These are phyloP conservation scores for Gonium pectorale DNA, from an alignment of 139 green algal species.

Conservation along the genomic window DNA sequence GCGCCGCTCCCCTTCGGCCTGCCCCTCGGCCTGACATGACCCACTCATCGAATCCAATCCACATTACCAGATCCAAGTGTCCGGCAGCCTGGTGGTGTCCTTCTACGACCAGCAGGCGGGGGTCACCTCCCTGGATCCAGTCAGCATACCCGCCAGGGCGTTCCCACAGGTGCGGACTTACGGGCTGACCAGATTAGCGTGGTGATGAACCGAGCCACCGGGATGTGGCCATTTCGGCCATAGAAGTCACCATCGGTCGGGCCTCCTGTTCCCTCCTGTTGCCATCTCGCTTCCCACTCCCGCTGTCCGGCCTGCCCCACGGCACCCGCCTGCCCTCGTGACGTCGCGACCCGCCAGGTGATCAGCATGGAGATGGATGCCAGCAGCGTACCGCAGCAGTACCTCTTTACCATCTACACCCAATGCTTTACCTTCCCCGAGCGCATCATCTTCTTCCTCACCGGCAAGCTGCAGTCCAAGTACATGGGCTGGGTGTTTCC, in stretches of 20 bases:
- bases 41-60: too few relatives aligned
- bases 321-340: too few relatives aligned
- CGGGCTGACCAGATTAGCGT: too few relatives aligned
- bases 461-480: slow-evolving; percentile 64
- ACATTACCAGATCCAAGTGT: slow-evolving; percentile 57
- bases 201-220: too few relatives aligned
- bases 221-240: too few relatives aligned
- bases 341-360: slow-evolving; percentile 48
- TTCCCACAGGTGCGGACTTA: slow-evolving; percentile 35
- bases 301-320: too few relatives aligned
- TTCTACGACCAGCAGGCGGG: slow-evolving; percentile 81
- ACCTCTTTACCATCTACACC: slow-evolving; percentile 70
- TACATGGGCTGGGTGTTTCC: slow-evolving; percentile 60
- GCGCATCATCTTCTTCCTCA: slow-evolving; percentile 86
- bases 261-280: too few relatives aligned
- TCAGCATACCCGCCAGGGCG: slow-evolving; percentile 45
- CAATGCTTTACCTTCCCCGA: slow-evolving; percentile 81
- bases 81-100: slow-evolving; percentile 65
- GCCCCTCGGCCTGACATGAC: too few relatives aligned
- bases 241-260: too few relatives aligned
- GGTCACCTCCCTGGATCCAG: slow-evolving; percentile 27
- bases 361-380: slow-evolving; percentile 72
- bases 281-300: neutral
- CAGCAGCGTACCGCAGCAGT: slow-evolving; percentile 69
- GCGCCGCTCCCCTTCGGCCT: too few relatives aligned